Percentiles rank a stretch among this genome's conserved stretches.
Evolutionary conservation across 2,329 filamentous ascomycete genomes (phyloP).

Genomic region (Colletotrichum sojae): DNA sequence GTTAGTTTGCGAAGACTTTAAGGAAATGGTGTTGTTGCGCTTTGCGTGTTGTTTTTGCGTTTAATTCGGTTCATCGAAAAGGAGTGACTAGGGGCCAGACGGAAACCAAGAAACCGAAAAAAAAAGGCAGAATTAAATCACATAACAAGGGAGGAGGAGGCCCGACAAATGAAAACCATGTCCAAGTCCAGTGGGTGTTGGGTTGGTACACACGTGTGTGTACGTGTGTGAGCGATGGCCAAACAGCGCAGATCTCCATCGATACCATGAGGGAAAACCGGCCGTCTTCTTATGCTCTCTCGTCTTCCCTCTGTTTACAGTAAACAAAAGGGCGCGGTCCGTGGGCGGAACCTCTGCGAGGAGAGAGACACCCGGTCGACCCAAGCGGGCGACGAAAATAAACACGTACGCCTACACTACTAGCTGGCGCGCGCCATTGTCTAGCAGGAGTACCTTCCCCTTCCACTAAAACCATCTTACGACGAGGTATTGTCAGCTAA

Average conservation of each 20-base stretch:
- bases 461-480: no score
- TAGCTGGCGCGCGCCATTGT: no score
- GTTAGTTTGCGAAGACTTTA: slow-evolving; percentile 21
- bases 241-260: neutral
- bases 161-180: slow-evolving; percentile 32
- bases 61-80: slow-evolving; percentile 7
- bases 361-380: slow-evolving; percentile 8
- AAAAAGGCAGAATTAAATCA: neutral
- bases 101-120: slow-evolving; percentile 4
- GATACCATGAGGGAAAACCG: neutral
- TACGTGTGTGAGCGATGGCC: neutral
- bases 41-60: slow-evolving; percentile 12
- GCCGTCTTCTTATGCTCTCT: slow-evolving; percentile 28
- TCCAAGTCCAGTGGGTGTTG: slow-evolving; percentile 10
- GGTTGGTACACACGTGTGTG: neutral
- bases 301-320: neutral
- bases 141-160: neutral
- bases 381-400: no score
- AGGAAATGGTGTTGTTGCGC: slow-evolving; percentile 32
- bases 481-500: no score
- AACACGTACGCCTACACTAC: no score
- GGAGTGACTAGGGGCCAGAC: slow-evolving; percentile 34
- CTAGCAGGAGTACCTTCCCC: no score
- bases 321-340: neutral
- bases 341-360: neutral